These are phyloP conservation scores for Boletus pseudopeckii DNA, from an alignment of 768 basidiomycete species.

Conservation along the genomic window DNA sequence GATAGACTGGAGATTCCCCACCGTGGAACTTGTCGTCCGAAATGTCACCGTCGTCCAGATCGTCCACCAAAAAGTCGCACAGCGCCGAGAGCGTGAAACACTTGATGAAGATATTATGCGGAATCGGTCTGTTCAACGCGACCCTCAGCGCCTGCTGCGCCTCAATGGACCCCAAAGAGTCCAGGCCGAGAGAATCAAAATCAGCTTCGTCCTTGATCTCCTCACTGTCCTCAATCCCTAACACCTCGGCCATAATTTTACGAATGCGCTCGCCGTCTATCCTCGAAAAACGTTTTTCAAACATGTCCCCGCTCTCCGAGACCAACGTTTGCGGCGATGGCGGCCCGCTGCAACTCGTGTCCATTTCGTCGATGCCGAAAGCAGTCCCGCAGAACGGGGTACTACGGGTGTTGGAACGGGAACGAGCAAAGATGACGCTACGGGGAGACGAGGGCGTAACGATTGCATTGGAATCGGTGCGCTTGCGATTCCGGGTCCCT, in stretches of 20 bases:
- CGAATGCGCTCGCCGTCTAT: slow-evolving; percentile 29
- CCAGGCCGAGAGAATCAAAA: slow-evolving; percentile 53
- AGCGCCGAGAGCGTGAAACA: slow-evolving; percentile 36
- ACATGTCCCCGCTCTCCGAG: slow-evolving; percentile 22
- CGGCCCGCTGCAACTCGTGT: slow-evolving; percentile 15
- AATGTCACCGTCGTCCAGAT: neutral
- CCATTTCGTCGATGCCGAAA: slow-evolving; percentile 6
- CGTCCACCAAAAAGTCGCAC: slow-evolving; percentile 10
- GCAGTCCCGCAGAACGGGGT: slow-evolving; percentile 3
- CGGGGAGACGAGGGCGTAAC: slow-evolving; percentile 23
- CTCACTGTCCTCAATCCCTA: slow-evolving; percentile 31
- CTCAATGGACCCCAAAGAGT: slow-evolving; percentile 66
- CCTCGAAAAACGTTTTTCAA: neutral
- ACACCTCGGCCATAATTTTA: slow-evolving; percentile 42
- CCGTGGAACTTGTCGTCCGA: neutral
- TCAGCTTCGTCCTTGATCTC: slow-evolving; percentile 45
- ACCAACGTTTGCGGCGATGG: slow-evolving; percentile 42
- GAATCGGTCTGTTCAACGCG: slow-evolving; percentile 41
- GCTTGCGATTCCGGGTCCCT: slow-evolving; percentile 8
- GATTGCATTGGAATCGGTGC: slow-evolving; percentile 30
- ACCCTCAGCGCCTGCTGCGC: slow-evolving; percentile 45
- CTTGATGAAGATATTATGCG: slow-evolving; percentile 40
- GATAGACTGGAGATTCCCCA: neutral
- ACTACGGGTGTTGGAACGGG: slow-evolving; percentile 26
- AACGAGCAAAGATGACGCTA: slow-evolving; percentile 29